A percentile compares a stretch with the other conserved stretches of the same genome.
Conservation (phyloP, 345 rosid species). For the Populus simonii region DNA sequence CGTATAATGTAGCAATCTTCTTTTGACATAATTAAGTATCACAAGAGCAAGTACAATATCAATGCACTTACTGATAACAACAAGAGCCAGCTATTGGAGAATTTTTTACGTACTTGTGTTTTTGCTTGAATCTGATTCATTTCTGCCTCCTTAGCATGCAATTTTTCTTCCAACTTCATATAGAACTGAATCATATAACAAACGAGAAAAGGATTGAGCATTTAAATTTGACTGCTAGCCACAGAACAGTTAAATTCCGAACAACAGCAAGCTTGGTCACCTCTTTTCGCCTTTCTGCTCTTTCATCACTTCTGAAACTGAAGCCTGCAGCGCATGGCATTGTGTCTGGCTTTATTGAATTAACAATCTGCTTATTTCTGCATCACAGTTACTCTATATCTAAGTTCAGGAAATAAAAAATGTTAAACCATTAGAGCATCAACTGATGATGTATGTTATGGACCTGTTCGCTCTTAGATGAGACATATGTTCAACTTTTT, state of each 20-base stretch:
- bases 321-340: slow-evolving; percentile 41
- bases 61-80: background rate
- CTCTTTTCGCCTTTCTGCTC: slow-evolving; percentile 85
- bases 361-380: slow-evolving; percentile 44
- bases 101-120: slow-evolving; percentile 52
- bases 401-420: background rate
- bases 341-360: slow-evolving; percentile 40
- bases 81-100: background rate
- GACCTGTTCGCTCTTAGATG: slow-evolving; percentile 51
- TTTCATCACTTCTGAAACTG: slow-evolving; percentile 59
- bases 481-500: slow-evolving; percentile 37
- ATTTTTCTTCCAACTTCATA: slow-evolving; percentile 69
- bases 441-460: slow-evolving; percentile 7
- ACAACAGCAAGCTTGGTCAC: slow-evolving; percentile 32
- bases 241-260: background rate
- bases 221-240: background rate
- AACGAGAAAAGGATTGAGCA: slow-evolving; percentile 6
- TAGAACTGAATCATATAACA: slow-evolving; percentile 42
- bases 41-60: background rate
- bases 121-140: slow-evolving; percentile 58
- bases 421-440: background rate
- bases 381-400: slow-evolving; percentile 12
- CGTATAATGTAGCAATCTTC: background rate
- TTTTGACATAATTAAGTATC: slow-evolving; percentile 1
- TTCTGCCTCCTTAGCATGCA: slow-evolving; percentile 69